Evolutionary conservation across 2,329 filamentous ascomycete species (phyloP).

Genomic region (Trichoderma lentiforme): DNA sequence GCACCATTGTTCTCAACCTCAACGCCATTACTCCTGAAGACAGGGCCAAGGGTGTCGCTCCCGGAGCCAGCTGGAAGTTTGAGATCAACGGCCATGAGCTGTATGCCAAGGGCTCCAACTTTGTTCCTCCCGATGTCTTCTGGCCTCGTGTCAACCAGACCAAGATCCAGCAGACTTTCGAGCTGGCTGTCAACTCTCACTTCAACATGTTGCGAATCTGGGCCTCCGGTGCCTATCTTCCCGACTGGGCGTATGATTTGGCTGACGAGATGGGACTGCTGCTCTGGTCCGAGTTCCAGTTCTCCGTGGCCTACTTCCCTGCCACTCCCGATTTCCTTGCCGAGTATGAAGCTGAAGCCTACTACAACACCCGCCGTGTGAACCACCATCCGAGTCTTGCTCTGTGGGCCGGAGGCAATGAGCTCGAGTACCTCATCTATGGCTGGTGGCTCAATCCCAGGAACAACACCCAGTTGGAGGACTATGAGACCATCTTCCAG

Average conservation of each 20-base stretch:
- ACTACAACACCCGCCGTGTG: constrained; percentile 56
- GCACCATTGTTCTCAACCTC: constrained; percentile 59
- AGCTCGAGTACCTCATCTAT: constrained; percentile 54
- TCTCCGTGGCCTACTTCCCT: constrained; percentile 59
- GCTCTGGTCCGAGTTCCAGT: constrained; percentile 62
- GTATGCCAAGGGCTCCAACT: constrained; percentile 42
- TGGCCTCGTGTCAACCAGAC: constrained; percentile 47
- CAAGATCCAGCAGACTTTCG: constrained; percentile 46
- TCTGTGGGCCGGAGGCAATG: constrained; percentile 55
- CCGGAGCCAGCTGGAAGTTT: constrained; percentile 53
- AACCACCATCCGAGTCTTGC: constrained; percentile 59
- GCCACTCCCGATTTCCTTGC: constrained; percentile 51
- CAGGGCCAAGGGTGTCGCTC: constrained; percentile 45
- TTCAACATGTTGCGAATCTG: constrained; percentile 64
- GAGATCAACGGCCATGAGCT: constrained; percentile 64
- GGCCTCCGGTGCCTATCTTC: constrained; percentile 57
- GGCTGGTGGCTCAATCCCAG: constrained; percentile 39
- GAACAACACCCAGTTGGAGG: constrained; percentile 35
- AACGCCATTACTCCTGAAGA: constrained; percentile 52
- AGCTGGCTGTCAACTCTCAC: constrained; percentile 50
- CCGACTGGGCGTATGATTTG: constrained; percentile 61
- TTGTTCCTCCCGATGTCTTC: constrained; percentile 23
- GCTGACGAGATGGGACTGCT: constrained; percentile 60
- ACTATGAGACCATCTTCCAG: constrained; percentile 59
- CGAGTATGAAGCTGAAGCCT: constrained; percentile 52